These are phyloP conservation scores for Infundibulicybe gibba DNA, from an alignment of 768 basidiomycete species.

Conservation along the genomic window DNA sequence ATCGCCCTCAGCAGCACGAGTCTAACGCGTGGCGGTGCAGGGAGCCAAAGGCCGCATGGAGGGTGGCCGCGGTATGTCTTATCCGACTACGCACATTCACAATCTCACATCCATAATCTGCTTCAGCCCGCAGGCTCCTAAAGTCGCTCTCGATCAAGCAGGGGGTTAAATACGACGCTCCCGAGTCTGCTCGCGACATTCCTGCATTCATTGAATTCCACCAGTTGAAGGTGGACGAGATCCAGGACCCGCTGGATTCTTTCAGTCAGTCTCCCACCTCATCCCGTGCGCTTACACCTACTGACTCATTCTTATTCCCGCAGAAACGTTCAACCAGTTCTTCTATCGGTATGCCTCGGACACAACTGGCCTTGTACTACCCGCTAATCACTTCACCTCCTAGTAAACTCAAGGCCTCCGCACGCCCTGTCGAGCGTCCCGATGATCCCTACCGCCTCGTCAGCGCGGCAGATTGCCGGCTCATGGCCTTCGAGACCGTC, in stretches of 20 bases:
- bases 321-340: constrained; percentile 92
- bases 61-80: constrained; percentile 67
- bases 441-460: constrained; percentile 79
- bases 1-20: not conserved
- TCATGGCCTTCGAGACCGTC: constrained; percentile 90
- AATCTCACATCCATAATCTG: constrained; percentile 4
- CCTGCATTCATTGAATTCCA: constrained; percentile 89
- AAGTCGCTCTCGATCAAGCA: constrained; percentile 92
- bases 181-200: constrained; percentile 82
- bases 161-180: constrained; percentile 87
- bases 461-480: constrained; percentile 92
- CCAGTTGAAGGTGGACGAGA: constrained; percentile 76
- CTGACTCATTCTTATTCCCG: not conserved
- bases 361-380: not conserved
- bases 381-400: constrained; percentile 6
- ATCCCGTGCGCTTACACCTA: not conserved
- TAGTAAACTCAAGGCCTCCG: constrained; percentile 82
- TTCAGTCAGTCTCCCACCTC: constrained; percentile 57
- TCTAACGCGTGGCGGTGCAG: constrained; percentile 22
- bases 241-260: constrained; percentile 75
- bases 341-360: constrained; percentile 59
- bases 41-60: constrained; percentile 89
- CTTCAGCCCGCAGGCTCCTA: constrained; percentile 72
- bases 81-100: not conserved
- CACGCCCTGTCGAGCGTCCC: constrained; percentile 70